Base-by-base conservation (phyloP, 2,329 filamentous ascomycete genomes). In the Aspergillus intermedius region DNA sequence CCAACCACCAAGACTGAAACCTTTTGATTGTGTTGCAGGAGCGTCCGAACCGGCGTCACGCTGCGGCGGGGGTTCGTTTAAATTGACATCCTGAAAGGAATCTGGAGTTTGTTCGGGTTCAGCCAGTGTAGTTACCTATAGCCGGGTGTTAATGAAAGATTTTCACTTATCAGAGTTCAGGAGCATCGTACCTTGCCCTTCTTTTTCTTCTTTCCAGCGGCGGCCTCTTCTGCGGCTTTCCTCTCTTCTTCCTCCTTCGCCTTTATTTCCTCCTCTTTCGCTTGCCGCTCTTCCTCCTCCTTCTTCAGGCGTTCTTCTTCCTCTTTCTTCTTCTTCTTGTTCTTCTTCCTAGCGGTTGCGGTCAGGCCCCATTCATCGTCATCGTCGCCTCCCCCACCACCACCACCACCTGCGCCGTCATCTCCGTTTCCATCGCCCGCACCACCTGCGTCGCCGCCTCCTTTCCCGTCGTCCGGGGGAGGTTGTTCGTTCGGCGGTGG, bases 21-120 rank as follows among this genome's bases (percentile, higher is more conserved):
- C 66, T 37, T n/a, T 37, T 22, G 62, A 67, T n/a, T 71, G 63
- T 44, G 73, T 71, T 7, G n/a, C 10, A 25, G 19, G 42, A 35
- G 25, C 28, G 55, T 76, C 77, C 57, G 82, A 76, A 51, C 73
- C 77, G 12, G 82, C 61, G 52, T 83, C 79, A 5, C 82, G 61
- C 48, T 80, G 78, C 1, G 81, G 79, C n/a, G 71, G 74, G 22
- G 69, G 61, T 48, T 84, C 82, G 54, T 83, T 78, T 22, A 88
- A 67, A 58, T 81, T 86, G 55, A 89, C 81, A 23, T 88, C 83
- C 41, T 86, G 77, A 56, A 88, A 87, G n/a, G 76, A 69, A 48
- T 79, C 77, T 40, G 67, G 56, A 10, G 72, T 60, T 21, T 70
- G 68, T 5, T 64, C 62, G 42, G 70, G 55, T 5, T 56, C 53